A percentile compares a stretch with the other conserved stretches of the same genome.
These are phyloP conservation scores for Pseudopithomyces maydicus DNA, from an alignment of 2,329 filamentous ascomycete species.

Conservation along the genomic window DNA sequence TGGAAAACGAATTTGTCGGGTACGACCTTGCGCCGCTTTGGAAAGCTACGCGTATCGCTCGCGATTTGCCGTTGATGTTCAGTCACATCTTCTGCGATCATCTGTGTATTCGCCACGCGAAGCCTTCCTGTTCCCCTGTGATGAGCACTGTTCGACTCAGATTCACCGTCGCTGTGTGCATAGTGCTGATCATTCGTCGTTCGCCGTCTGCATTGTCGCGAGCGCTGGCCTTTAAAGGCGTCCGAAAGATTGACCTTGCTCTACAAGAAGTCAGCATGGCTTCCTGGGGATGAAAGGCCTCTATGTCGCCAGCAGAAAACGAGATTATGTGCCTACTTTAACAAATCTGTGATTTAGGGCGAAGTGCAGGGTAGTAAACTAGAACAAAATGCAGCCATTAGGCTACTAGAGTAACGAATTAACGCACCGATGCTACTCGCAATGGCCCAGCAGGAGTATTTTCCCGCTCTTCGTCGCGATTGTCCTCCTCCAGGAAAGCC, in stretches of 20 bases:
- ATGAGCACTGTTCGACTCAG: conserved; percentile 9
- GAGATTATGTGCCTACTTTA: neutral
- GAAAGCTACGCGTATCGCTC: conserved; percentile 36
- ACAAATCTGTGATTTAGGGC: neutral
- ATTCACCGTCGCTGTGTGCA: neutral
- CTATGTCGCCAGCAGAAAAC: neutral
- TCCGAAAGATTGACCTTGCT: neutral
- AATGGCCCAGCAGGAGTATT: conserved; percentile 21
- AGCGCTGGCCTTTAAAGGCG: neutral
- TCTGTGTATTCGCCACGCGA: conserved; percentile 30
- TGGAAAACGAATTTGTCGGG: conserved; percentile 50
- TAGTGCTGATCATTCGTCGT: neutral
- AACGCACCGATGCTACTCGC: conserved; percentile 34
- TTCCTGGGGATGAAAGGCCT: neutral
- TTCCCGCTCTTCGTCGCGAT: conserved; percentile 7
- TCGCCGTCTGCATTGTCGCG: neutral
- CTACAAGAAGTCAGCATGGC: neutral
- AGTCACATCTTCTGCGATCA: conserved; percentile 33
- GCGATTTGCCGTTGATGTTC: conserved; percentile 42
- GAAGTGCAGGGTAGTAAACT: neutral
- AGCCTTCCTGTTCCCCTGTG: conserved; percentile 36
- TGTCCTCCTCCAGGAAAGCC: conserved; percentile 37
- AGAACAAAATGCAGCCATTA: neutral
- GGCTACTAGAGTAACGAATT: neutral
- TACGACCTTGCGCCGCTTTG: conserved; percentile 37